Evolutionary conservation across 257 asterid genomes (phyloP), one percentile per base, ranked within the genome.

Genomic region (Avicennia marina): DNA sequence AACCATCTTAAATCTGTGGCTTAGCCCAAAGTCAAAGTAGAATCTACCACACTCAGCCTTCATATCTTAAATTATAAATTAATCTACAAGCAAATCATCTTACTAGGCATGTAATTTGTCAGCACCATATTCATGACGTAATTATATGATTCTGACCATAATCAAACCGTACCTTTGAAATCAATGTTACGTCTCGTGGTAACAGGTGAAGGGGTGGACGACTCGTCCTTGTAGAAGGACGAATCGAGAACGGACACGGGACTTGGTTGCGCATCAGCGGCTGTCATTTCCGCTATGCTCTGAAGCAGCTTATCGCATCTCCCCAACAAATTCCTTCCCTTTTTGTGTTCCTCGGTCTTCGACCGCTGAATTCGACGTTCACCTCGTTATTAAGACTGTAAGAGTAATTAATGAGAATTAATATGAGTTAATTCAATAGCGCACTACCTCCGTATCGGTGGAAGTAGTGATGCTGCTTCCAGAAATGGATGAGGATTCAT

Each of bases 161-260:
- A 36, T 5, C 41, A n/a, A 40, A 27, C 13, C 42, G 32, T 66
- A 90, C 98, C 98, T 87, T 77, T 75, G 81, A 82, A 88, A 66
- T 83, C 83, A 56, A 91, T 74, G 62, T 66, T 73, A 27, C 95
- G 94, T 46, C 79, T 80, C 50, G 81, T 77, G 34, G 76, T 81
- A 60, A 83, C 74, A 7, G 97, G 97, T 2, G 98, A 91, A 13
- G 94, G 89, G 29, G 94, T 87, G 6, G 79, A 67, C 0, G 90
- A 81, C 32, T 91, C 96, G 58, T 89, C 97, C 77, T 74, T 80
- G 89, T 85, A 88, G 75, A 85, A 84, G 15, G 91, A 78, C 12
- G 96, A 82, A 75, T 91, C 98, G 15, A 91, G 90, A 64, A 91
- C 95, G 12, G 98, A 91, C 48, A 91, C 98, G 2, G 98, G 98